Base-by-base conservation (phyloP, 2,329 filamentous ascomycete genomes). In the Aspergillus sp. region DNA sequence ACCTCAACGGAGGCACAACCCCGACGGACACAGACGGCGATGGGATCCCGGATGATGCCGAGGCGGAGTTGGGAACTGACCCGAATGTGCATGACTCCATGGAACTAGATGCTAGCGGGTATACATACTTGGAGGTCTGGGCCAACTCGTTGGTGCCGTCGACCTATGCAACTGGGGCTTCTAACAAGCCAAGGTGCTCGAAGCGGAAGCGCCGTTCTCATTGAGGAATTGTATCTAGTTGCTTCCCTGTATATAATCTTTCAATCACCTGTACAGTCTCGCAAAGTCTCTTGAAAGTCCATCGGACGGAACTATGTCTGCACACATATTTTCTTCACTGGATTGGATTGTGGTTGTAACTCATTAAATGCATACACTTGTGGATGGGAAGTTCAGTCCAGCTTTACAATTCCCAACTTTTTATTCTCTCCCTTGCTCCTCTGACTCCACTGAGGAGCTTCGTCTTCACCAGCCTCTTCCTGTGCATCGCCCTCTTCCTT, bases 401-500 rank as follows among this genome's bases (percentile, higher is more conserved):
- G 9, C 70, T 82, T 85, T 9, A 88, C 85, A 62, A 84, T 70
- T 0, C 85, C 85, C 19, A 78, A 76, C 64, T 82, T 79, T 75
- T 86, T 84, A 70, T 89, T 89, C 70, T 85, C 78, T 56, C 76
- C 77, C 77, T 87, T 88, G 30, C 80, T 83, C 74, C 78, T 80
- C 74, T 79, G 78, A 55, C 80, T 83, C 87, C 87, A 89, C 55
- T 80, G 82, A 0, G 87, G 85, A 41, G 87, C 81, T 71, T 85
- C 85, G 73, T 89, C 87, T 57, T 82, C 81, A 0, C 84, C 87
- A 6, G 82, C 82, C 28, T 88, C 86, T 67, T 89, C 87, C 64
- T 86, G 84, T 70, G 83, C 80, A 65, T 89, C 86, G 0, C 85
- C 87, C 69, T 88, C 80, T 64, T 86, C 86, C 74, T 89, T 89